Evolutionary conservation across 768 basidiomycete genomes (phyloP), one percentile per base, ranked within the genome.

Genomic region (Boletus subparvulus): DNA sequence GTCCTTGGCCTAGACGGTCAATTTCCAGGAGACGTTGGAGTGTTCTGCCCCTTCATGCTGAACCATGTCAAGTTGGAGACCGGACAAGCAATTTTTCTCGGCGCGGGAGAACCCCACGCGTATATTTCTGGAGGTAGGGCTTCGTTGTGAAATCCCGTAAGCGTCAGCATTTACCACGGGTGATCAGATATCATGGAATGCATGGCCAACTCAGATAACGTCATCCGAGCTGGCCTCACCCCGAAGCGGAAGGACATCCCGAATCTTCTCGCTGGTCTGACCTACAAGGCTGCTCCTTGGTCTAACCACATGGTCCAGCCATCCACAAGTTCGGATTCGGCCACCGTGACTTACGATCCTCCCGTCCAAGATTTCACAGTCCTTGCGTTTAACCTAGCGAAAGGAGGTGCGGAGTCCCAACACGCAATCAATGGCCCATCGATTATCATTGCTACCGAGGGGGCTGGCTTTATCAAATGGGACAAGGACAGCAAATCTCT

Each of bases 171-270:
- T 63, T 30, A 56, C 59, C 30, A 40, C 17, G 32, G 33, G 26
- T 36, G 16, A 48, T 52, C 65, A 96, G 96, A 99, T 68, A 95
- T 95, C 72, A 93, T 98, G 68, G 97, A 98, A 69, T 96, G 94
- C 76, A 98, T 98, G 95, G 96, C 96, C 26, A 95, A 95, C 59
- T 95, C 93, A 0, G 97, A 99, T 76, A 98, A 98, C 71, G 97
- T 99, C 72, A 95, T 99, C 61, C 92, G 97, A 33, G 97, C 97
- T 8, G 97, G 97, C 14, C 85, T 99, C 40, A 99, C 97, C 0
- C 96, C 97, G 2, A 99, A 99, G 74, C 81, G 92, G 33, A 87
- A 97, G 51, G 97, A 99, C 70, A 86, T 99, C 36, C 85, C 87
- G 11, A 98, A 96, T 61, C 85, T 99, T 42, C 80, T 97, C 56